Percentiles rank a stretch among this genome's conserved stretches.
Conservation (phyloP, 2,329 filamentous ascomycete genomes). For the Arthrobotrys megalospora region DNA sequence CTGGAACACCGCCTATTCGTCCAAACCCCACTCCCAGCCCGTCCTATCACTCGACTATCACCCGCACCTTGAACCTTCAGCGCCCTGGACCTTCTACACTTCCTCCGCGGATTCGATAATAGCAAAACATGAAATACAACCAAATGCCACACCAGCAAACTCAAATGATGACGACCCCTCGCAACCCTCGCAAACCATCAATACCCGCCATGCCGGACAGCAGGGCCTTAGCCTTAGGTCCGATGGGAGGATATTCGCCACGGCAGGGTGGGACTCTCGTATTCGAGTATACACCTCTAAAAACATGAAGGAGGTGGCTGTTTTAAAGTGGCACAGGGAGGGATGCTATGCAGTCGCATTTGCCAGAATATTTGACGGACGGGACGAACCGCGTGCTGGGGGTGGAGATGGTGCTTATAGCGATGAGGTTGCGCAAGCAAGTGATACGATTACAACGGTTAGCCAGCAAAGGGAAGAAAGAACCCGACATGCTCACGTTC, state of each 20-base stretch:
- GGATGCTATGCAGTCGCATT: slow-evolving; percentile 89
- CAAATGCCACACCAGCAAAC: slow-evolving; percentile 49
- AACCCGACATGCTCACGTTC: slow-evolving; percentile 76
- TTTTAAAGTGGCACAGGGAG: slow-evolving; percentile 93
- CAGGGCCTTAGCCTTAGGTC: slow-evolving; percentile 83
- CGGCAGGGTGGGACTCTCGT: slow-evolving; percentile 90
- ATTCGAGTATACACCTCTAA: slow-evolving; percentile 85
- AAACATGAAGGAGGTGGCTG: slow-evolving; percentile 87
- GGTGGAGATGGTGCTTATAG: neutral
- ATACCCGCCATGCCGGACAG: slow-evolving; percentile 92
- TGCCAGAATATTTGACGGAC: slow-evolving; percentile 66
- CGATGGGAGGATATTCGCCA: slow-evolving; percentile 87
- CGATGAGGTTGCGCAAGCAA: slow-evolving; percentile 37
- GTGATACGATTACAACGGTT: slow-evolving; percentile 16
- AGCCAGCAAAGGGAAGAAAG: slow-evolving; percentile 18
- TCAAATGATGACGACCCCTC: slow-evolving; percentile 75
- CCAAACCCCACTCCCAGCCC: slow-evolving; percentile 82
- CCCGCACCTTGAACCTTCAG: slow-evolving; percentile 64
- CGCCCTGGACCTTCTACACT: slow-evolving; percentile 74
- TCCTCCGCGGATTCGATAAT: slow-evolving; percentile 86
- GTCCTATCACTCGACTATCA: slow-evolving; percentile 79
- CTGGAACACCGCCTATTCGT: slow-evolving; percentile 75
- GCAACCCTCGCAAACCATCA: slow-evolving; percentile 84
- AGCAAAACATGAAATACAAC: slow-evolving; percentile 79
- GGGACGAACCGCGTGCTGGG: slow-evolving; percentile 66